Conservation (phyloP, 139 green algal genomes). For the Chlorella sp. region DNA sequence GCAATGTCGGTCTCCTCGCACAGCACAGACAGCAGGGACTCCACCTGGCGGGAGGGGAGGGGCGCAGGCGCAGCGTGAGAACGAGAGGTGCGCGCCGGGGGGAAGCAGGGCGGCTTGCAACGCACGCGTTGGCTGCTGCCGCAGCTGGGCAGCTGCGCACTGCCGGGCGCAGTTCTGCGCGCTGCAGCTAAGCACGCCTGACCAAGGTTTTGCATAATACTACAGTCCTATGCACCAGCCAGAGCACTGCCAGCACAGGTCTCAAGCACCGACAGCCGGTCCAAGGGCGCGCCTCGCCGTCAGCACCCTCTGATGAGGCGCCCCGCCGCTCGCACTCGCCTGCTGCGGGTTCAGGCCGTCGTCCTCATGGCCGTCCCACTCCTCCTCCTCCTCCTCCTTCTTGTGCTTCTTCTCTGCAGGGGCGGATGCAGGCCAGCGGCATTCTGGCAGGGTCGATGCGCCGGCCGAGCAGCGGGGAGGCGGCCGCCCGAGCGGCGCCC, state of each 20-base stretch:
- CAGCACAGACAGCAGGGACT: slow-evolving; percentile 72
- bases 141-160: too few relatives aligned
- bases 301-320: too few relatives aligned
- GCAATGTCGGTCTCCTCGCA: slow-evolving; percentile 87
- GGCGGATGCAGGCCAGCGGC: too few relatives aligned
- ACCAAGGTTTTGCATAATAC: too few relatives aligned
- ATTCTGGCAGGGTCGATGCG: slow-evolving; percentile 1
- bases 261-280: too few relatives aligned
- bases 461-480: background rate
- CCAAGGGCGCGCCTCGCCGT: too few relatives aligned
- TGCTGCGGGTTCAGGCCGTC: slow-evolving; percentile 43
- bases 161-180: too few relatives aligned
- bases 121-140: background rate
- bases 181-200: too few relatives aligned
- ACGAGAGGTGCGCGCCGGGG: background rate
- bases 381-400: slow-evolving; percentile 52
- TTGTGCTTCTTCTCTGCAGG: slow-evolving; percentile 37
- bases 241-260: too few relatives aligned
- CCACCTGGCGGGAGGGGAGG: slow-evolving; percentile 59
- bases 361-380: slow-evolving; percentile 60
- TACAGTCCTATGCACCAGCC: too few relatives aligned
- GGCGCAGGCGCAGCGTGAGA: background rate
- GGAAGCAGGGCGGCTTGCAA: background rate
- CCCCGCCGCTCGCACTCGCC: background rate
- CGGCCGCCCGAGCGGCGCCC: background rate